Conservation (phyloP, 139 green algal species). For the Mesostigma viride region DNA sequence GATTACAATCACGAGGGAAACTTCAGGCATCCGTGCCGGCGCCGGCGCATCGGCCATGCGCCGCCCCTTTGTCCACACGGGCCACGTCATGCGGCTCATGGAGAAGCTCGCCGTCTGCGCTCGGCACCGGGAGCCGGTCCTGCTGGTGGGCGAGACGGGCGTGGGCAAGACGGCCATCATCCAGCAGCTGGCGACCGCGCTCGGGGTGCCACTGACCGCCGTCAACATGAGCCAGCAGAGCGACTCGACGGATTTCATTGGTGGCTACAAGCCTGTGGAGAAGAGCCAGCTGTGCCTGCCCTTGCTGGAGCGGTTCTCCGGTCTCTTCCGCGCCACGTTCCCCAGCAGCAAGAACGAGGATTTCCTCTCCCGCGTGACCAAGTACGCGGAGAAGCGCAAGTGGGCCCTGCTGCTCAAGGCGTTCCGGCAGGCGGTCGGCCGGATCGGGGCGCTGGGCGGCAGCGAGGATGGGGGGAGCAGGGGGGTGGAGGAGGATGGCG, state of each 20-base stretch:
- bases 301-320: conserved; percentile 23
- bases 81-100: conserved; percentile 70
- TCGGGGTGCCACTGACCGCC: conserved; percentile 60
- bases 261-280: conserved; percentile 86
- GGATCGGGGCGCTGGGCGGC: conserved; percentile 9
- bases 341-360: conserved; percentile 28
- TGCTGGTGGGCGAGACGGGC: conserved; percentile 97
- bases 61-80: conserved; percentile 76
- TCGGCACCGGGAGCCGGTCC: conserved; percentile 59
- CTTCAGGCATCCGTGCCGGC: no score
- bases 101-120: conserved; percentile 67
- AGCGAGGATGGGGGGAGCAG: no score
- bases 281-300: conserved; percentile 27
- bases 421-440: conserved; percentile 50
- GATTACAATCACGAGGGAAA: no score
- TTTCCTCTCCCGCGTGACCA: conserved; percentile 20
- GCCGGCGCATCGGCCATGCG: no score
- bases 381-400: conserved; percentile 52
- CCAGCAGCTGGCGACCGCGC: conserved; percentile 31
- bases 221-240: conserved; percentile 97
- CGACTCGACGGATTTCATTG: conserved; percentile 86
- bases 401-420: conserved; percentile 76
- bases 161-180: conserved; percentile 92
- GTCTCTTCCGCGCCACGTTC: conserved; percentile 28
- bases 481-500: no score